Base-by-base conservation (phyloP, 129 eudicot genomes). In the Helianthus tuberosus region DNA sequence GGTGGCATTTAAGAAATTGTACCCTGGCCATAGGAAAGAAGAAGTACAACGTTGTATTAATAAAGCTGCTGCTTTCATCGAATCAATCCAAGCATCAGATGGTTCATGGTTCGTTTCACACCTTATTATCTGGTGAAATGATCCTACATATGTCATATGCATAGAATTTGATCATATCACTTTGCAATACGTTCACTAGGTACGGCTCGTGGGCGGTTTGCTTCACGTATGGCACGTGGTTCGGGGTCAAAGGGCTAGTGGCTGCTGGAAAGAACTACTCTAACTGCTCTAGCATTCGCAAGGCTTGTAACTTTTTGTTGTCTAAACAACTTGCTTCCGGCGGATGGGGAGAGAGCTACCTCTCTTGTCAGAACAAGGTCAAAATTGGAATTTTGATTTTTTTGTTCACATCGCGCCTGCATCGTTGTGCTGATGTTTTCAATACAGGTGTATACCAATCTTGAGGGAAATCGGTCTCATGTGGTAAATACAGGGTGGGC, bases 151-250 rank as follows among this genome's bases (percentile, higher is more conserved):
- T 61, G 47, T 16, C 35, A 43, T 12, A 38, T 61, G 47, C 47
- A 60, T 47, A 13, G 25, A 13, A 69, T 50, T 54, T 76, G 75
- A 73, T 63, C 27, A 36, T n/a, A 69, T 36, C 44, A 35, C 39
- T 60, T 58, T 41, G 52, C 52, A 74, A 75, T 25, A 43, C 58
- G 44, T 12, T 55, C 13, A 61, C 43, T 79, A 95, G 99, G 99
- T 91, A 95, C 78, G 99, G 99, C n/a, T 95, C 99, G n/a, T 95
- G 99, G 99, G 99, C 86, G 32, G 92, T 91, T 67, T 95, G 99
- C 79, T 95, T 78, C 80, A 95, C 97, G 16, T 91, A 95, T 77
- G 99, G 92, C 25, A 84, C 91, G 77, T 95, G 99, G 99, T 95
- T 91, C 80, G 99, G 97, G 20, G 68, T 95, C 46, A 87, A 86